phyloP scores from a whole-genome alignment of 192 early-diverging fungal genomes.

The Funneliformis mosseae region DNA sequence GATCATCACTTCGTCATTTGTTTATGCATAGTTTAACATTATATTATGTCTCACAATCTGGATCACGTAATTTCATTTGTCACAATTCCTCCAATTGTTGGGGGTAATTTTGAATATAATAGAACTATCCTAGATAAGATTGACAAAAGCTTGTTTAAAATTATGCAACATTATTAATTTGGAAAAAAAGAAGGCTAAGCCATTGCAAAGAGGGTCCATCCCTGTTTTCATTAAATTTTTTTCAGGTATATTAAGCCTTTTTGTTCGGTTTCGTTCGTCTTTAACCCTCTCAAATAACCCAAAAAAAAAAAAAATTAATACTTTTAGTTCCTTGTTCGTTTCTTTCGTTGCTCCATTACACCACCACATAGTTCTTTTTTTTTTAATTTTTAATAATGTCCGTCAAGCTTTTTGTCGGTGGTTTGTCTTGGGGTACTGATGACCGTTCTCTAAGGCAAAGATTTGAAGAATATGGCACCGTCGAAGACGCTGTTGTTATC shows the following conservation, averaged over 20 bases:
- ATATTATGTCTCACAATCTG: neutral
- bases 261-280: neutral
- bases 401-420: slow-evolving; percentile 68
- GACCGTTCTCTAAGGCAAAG: slow-evolving; percentile 58
- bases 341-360: neutral
- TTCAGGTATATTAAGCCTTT: neutral
- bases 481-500: slow-evolving; percentile 69
- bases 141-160: neutral
- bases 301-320: neutral
- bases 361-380: neutral
- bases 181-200: neutral
- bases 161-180: neutral
- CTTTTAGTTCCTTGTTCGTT: neutral
- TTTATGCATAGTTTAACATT: no score
- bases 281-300: neutral
- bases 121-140: no score
- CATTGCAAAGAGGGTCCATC: neutral
- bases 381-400: slow-evolving; percentile 27
- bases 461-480: slow-evolving; percentile 65
- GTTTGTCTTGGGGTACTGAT: slow-evolving; percentile 67
- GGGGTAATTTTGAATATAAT: neutral
- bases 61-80: neutral
- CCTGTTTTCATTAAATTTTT: neutral
- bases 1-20: no score
- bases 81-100: neutral